Base-by-base conservation (phyloP, 2,329 filamentous ascomycete species). In the Trichoderma sp. region DNA sequence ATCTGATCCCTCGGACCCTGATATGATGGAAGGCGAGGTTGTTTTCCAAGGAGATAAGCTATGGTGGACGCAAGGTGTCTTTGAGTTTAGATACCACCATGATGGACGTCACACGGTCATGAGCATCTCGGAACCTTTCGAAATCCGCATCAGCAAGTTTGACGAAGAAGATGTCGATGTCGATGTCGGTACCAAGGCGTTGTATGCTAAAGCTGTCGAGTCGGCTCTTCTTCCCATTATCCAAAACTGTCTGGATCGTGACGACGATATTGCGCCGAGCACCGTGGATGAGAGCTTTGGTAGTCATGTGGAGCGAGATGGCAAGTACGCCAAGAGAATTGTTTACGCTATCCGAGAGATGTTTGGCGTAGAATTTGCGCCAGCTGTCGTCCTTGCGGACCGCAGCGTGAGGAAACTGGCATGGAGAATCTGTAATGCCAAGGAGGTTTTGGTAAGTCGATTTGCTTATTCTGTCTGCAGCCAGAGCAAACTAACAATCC, bases 31-130 rank as follows among this genome's bases (percentile, higher is more conserved):
- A 14, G 97, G 97, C 60, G 95, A 98, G 82, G 92, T 98, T 81
- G 84, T 94, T 14, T 98, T 99, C 82, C 88, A 92, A 11, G 95
- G 97, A 65, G 95, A 98, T 85, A 98, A 97, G 85, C 89, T 98
- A 3, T 99, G 95, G 93, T 99, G 97, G 97, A 97, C 94, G 0
- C 94, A 96, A 77, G 97, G 97, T 73, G 94, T 97, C 3, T 99
- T 98, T 81, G 97, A 99, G 82, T 97, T 99, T 87, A 92, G 97
- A 56, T 98, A 98, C 85, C 97, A 99, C 84, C 97, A 99, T 84
- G 93, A 94, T 79, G 95, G 95, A 74, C 93, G 93, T 80, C 95
- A 99, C 85, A 94, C 93, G 79, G 95, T 97, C 81, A 97, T 99
- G 94, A 91, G 95, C 21, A 94, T 98, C 76, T 98, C 95, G 6